Conservation (phyloP, 164 flowering plant species). For the Taxillus chinensis region DNA sequence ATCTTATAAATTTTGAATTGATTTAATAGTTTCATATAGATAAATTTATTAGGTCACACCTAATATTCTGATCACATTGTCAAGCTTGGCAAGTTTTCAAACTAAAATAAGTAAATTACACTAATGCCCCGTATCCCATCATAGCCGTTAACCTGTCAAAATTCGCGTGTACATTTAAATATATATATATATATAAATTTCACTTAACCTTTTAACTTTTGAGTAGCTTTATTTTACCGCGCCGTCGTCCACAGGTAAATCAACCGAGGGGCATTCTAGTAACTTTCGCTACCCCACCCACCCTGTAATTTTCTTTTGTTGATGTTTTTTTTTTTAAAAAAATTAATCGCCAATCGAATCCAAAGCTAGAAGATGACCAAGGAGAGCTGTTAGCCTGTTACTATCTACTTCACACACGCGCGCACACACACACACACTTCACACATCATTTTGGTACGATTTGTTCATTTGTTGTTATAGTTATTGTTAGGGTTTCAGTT, state of each 20-base stretch:
- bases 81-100: too few relatives aligned
- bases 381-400: not conserved
- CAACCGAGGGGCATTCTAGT: not conserved
- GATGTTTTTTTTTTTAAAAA: not conserved
- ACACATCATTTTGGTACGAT: too few relatives aligned
- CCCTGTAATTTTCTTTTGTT: not conserved
- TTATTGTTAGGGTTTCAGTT: not conserved
- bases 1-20: too few relatives aligned
- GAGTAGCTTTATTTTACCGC: not conserved
- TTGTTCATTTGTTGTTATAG: too few relatives aligned
- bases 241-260: not conserved
- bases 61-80: too few relatives aligned
- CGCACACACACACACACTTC: too few relatives aligned
- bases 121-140: not conserved
- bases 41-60: too few relatives aligned
- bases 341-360: not conserved
- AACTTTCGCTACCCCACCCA: not conserved
- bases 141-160: not conserved
- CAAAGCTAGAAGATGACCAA: not conserved
- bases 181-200: too few relatives aligned
- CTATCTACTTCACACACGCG: not conserved
- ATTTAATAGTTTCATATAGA: too few relatives aligned
- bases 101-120: not conserved
- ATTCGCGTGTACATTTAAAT: not conserved
- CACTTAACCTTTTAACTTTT: not conserved